Conservation (phyloP, 2,329 filamentous ascomycete genomes). For the Penicillium sp. region DNA sequence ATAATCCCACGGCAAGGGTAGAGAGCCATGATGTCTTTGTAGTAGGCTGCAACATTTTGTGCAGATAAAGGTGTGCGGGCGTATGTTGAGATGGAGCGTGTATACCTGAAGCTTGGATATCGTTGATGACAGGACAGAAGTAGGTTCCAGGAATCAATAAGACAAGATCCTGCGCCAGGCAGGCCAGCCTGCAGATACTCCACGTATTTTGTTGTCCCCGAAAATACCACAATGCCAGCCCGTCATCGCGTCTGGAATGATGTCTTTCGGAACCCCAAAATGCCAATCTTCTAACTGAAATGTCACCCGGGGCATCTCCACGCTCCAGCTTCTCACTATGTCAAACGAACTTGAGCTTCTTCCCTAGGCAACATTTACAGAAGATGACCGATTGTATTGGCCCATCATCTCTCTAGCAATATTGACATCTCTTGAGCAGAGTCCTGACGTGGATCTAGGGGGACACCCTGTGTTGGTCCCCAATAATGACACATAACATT, state of each 20-base stretch:
- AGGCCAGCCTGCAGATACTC: slow-evolving; percentile 6
- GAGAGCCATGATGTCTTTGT: slow-evolving; percentile 3
- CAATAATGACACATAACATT: slow-evolving; percentile 18
- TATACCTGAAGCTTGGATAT: neutral
- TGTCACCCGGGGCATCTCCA: neutral
- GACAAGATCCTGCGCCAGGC: neutral
- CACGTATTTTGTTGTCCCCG: slow-evolving; percentile 5
- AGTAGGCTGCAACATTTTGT: slow-evolving; percentile 8
- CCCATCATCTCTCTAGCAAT: neutral
- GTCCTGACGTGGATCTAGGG: slow-evolving; percentile 16
- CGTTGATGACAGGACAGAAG: neutral
- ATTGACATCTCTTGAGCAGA: neutral
- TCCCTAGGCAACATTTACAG: neutral
- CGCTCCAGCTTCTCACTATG: neutral
- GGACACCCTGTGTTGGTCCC: slow-evolving; percentile 7
- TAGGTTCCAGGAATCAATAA: neutral
- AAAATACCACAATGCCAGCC: slow-evolving; percentile 6
- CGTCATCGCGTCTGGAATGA: slow-evolving; percentile 18
- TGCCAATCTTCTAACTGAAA: slow-evolving; percentile 4
- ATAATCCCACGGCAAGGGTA: slow-evolving; percentile 1
- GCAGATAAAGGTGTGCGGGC: neutral
- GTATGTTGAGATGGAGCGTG: neutral
- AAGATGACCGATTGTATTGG: neutral
- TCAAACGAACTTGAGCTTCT: neutral
- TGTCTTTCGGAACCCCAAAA: neutral